Percentiles rank a stretch among this genome's conserved stretches.
Conservation (phyloP, 2,329 filamentous ascomycete species). For the Emmonsia crescens region DNA sequence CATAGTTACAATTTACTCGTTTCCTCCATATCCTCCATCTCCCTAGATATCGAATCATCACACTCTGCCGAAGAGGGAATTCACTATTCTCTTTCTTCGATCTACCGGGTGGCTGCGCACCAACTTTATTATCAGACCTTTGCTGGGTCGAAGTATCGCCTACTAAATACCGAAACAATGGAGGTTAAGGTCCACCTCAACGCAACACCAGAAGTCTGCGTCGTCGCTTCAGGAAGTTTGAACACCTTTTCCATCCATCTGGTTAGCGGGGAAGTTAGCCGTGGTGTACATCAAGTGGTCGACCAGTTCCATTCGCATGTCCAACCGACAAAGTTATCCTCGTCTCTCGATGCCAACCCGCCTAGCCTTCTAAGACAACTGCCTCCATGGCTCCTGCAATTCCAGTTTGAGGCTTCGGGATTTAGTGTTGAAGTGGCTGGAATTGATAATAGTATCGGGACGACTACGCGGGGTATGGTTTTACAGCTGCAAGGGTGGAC, state of each 20-base stretch:
- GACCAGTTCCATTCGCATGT: slow-evolving; percentile 65
- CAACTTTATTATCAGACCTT: slow-evolving; percentile 91
- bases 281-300: slow-evolving; percentile 84
- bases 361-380: slow-evolving; percentile 65
- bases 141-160: slow-evolving; percentile 68
- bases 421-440: slow-evolving; percentile 88
- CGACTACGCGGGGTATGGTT: slow-evolving; percentile 69
- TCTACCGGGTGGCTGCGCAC: slow-evolving; percentile 73
- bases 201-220: slow-evolving; percentile 74
- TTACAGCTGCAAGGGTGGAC: slow-evolving; percentile 81
- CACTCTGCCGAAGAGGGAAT: slow-evolving; percentile 74
- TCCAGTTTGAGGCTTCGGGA: slow-evolving; percentile 75
- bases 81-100: slow-evolving; percentile 76
- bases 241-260: slow-evolving; percentile 84
- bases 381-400: slow-evolving; percentile 74
- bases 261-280: slow-evolving; percentile 82
- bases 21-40: slow-evolving; percentile 86
- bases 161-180: slow-evolving; percentile 77
- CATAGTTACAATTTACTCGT: slow-evolving; percentile 94
- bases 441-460: slow-evolving; percentile 70
- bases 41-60: slow-evolving; percentile 88
- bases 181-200: slow-evolving; percentile 78
- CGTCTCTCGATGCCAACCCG: slow-evolving; percentile 41
- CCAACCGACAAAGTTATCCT: slow-evolving; percentile 49
- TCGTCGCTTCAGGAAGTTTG: slow-evolving; percentile 66